Evolutionary conservation across 495 filamentous ascomycete species (phyloP), one percentile per base, ranked within the genome.

Genomic region (Oleoguttula mirabilis): DNA sequence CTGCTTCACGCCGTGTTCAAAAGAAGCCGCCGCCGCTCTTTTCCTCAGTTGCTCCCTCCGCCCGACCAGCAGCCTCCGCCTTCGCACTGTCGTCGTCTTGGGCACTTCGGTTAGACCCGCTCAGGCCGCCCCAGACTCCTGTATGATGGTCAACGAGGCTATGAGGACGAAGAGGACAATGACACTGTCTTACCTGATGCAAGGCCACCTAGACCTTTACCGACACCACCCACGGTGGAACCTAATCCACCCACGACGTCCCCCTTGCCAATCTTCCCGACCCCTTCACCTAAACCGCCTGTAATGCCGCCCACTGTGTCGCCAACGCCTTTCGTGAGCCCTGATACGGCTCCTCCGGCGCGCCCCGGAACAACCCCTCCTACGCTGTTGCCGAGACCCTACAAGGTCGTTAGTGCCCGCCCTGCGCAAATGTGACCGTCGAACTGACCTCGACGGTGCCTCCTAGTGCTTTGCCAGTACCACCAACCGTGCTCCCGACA

Each of bases 121-220:
- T 39, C 17, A 55, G 32, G 16, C 51, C 51, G 4, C 51, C 51
- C 51, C 51, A 55, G 17, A 55, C 42, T 10, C 51, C 51, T 33
- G 14, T 3, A 38, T 8, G 7, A n/a, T n/a, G n/a, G n/a, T n/a
- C n/a, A n/a, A n/a, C n/a, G n/a, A n/a, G n/a, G n/a, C n/a, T n/a
- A n/a, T n/a, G n/a, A n/a, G n/a, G n/a, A n/a, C n/a, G n/a, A n/a
- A n/a, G n/a, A n/a, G n/a, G n/a, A n/a, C n/a, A n/a, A n/a, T n/a
- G 3, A 10, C 2, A 12, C 22, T 6, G 10, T 8, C 15, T 39
- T 43, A 45, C 32, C 42, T 6, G 37, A 43, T 5, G 34, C 51
- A n/a, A 55, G 23, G 0, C 47, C 47, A 8, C 47, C 51, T 3
- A 55, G 42, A 5, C 51, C 51, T 27, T 41, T 39, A 11, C 42